Evolutionary conservation across 1,284 basidiomycete species (phyloP), one percentile per base, ranked within the genome.

Genomic region (Leccinum variabile): DNA sequence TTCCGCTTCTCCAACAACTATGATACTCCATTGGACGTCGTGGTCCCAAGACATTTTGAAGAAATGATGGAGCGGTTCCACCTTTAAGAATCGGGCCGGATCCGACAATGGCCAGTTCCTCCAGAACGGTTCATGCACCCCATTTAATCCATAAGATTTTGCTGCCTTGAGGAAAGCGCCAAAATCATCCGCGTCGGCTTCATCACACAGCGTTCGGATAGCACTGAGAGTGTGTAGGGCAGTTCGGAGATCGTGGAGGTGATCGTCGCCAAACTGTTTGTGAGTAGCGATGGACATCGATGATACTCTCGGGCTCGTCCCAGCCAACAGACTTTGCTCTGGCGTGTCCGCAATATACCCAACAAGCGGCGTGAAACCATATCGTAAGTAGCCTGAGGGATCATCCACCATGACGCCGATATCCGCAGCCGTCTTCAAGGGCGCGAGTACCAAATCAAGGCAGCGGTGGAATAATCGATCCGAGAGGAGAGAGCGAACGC

Each of bases 11-110:
- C 22, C 25, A 8, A 59, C 58, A 22, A 54, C 50, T 8, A 2
- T 6, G 14, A 54, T 39, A 11, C 58, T 44, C 30, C 58, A 59
- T 18, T 39, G 39, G 3, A 54, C 32, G 7, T 59, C 58, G 41
- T 59, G 52, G 44, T 59, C 37, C 50, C 37, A 59, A 13, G 41
- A 11, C 25, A 59, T 39, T 10, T 10, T 5, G 30, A 54, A 54
- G 28, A 59, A 59, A n/a, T 59, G 50, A 22, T 59, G 52, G 5
- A 59, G 37, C 3, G 58, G 14, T 25, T 50, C 46, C 6, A 50
- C 46, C n/a, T 50, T 50, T 25, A 50, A 22, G 22, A 50, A 50
- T 50, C 22, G 22, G 18, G 46, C 18, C 22, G 46, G 46, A 50
- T 50, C 46, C 22, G 46, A 30, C n/a, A 53, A n/a, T 3, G 28